A percentile compares a stretch with the other conserved stretches of the same genome.
phyloP scores from a whole-genome alignment of 2,329 filamentous ascomycete species.

The Botryotinia convoluta region DNA sequence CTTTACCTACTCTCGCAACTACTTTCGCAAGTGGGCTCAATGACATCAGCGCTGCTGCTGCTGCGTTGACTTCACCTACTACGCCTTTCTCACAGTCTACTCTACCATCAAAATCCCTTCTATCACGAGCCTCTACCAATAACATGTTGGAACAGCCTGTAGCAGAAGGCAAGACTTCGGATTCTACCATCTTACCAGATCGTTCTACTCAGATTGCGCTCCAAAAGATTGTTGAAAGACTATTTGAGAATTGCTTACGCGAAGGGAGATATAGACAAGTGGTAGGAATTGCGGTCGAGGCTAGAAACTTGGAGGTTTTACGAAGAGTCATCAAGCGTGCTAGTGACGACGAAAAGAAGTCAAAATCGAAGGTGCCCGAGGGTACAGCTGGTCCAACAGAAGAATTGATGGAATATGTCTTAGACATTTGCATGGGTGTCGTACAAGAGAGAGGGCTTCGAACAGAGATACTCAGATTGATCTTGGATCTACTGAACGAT shows the following conservation, averaged over 20 bases:
- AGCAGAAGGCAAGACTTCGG: conserved; percentile 37
- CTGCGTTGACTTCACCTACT: conserved; percentile 75
- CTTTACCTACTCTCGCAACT: conserved; percentile 61
- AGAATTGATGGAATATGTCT: conserved; percentile 93
- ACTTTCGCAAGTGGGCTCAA: conserved; percentile 68
- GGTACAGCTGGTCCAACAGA: conserved; percentile 64
- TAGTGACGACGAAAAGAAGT: conserved; percentile 77
- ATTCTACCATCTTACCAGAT: conserved; percentile 50
- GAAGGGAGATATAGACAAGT: conserved; percentile 91
- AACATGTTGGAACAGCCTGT: conserved; percentile 53
- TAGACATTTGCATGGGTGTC: conserved; percentile 96
- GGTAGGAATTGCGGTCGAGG: conserved; percentile 93
- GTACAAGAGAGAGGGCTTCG: conserved; percentile 90
- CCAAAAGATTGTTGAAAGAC: conserved; percentile 77
- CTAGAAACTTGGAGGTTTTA: conserved; percentile 85
- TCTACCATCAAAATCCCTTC: conserved; percentile 86
- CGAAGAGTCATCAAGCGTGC: conserved; percentile 83
- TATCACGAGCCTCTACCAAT: conserved; percentile 75
- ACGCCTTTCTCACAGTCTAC: conserved; percentile 95
- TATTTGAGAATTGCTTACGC: conserved; percentile 87
- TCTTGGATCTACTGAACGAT: conserved; percentile 92
- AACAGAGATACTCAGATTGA: conserved; percentile 79
- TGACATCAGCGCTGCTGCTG: conserved; percentile 57
- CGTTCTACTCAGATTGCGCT: conserved; percentile 75
- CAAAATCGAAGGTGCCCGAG: conserved; percentile 56